These are phyloP conservation scores for Eurotiales sp. DNA, from an alignment of 2,329 filamentous ascomycete genomes.

Conservation along the genomic window DNA sequence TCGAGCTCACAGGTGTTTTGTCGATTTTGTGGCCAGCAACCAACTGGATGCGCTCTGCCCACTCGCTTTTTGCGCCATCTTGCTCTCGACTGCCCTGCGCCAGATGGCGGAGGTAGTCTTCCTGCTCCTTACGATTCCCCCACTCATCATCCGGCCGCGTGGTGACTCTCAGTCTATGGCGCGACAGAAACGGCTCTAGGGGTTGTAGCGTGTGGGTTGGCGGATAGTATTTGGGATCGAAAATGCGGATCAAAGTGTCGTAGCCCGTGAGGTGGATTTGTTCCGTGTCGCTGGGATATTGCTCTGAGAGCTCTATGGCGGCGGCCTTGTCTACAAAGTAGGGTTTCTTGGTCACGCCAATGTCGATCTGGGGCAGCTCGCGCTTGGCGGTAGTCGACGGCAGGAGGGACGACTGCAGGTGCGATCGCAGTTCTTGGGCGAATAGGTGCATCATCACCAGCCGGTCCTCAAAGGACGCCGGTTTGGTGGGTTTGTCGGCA, in stretches of 20 bases:
- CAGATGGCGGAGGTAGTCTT: constrained; percentile 34
- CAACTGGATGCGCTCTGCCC: constrained; percentile 40
- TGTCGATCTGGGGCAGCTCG: constrained; percentile 38
- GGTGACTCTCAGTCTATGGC: constrained; percentile 43
- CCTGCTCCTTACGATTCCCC: constrained; percentile 37
- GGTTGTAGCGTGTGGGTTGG: constrained; percentile 40
- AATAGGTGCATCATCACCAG: constrained; percentile 49
- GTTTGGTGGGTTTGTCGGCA: constrained; percentile 58
- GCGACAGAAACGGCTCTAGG: constrained; percentile 39
- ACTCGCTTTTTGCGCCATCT: constrained; percentile 39
- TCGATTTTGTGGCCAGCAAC: constrained; percentile 36
- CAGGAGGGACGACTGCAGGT: constrained; percentile 20
- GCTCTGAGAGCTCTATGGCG: constrained; percentile 35
- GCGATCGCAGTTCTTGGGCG: constrained; percentile 39
- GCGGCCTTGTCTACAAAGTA: constrained; percentile 48
- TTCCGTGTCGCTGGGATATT: constrained; percentile 35
- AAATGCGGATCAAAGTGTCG: constrained; percentile 48
- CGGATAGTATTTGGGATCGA: constrained; percentile 48
- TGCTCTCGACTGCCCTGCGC: constrained; percentile 34
- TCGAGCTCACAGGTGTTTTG: constrained; percentile 41
- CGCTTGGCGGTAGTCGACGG: not conserved
- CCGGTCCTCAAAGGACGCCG: constrained; percentile 46
- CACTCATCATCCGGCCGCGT: constrained; percentile 40
- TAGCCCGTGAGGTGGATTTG: constrained; percentile 49
- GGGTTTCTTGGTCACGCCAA: constrained; percentile 47